These are phyloP conservation scores for Chloranthus sessilifolius DNA, from an alignment of 164 flowering plant genomes.

Conservation along the genomic window DNA sequence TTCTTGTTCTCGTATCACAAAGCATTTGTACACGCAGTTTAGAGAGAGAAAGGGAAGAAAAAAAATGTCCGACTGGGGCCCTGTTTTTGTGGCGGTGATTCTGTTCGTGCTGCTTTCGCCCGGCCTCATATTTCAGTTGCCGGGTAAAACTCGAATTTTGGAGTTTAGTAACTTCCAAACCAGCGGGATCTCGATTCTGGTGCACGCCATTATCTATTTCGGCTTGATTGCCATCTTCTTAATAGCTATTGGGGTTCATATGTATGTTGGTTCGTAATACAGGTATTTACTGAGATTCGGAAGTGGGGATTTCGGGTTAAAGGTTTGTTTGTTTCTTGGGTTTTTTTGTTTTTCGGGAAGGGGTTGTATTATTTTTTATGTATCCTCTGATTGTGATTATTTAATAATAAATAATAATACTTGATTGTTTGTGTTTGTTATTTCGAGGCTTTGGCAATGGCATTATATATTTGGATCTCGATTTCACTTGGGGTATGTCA, in stretches of 20 bases:
- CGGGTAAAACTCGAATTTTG: constrained; percentile 15
- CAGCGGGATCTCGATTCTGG: constrained; percentile 24
- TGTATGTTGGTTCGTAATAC: constrained; percentile 40
- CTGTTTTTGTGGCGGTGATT: constrained; percentile 29
- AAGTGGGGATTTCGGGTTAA: no score
- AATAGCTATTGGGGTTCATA: constrained; percentile 32
- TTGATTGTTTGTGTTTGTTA: no score
- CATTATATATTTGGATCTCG: no score
- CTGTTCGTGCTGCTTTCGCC: constrained; percentile 27
- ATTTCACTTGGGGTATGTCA: no score
- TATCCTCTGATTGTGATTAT: no score
- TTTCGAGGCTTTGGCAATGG: no score
- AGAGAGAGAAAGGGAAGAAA: not conserved
- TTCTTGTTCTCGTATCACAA: not conserved
- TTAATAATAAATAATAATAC: no score
- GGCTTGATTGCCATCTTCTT: constrained; percentile 18
- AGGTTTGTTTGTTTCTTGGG: no score
- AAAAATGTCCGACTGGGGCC: constrained; percentile 37
- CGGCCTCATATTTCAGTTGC: constrained; percentile 22
- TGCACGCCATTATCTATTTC: constrained; percentile 24
- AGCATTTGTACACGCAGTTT: no score
- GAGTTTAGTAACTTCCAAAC: constrained; percentile 31
- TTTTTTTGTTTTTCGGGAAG: no score
- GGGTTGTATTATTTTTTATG: no score
- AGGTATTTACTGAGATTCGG: no score